Base-by-base conservation (phyloP, 1,139 yeast species). In the Hemisphaericaspora xylofermentans region DNA sequence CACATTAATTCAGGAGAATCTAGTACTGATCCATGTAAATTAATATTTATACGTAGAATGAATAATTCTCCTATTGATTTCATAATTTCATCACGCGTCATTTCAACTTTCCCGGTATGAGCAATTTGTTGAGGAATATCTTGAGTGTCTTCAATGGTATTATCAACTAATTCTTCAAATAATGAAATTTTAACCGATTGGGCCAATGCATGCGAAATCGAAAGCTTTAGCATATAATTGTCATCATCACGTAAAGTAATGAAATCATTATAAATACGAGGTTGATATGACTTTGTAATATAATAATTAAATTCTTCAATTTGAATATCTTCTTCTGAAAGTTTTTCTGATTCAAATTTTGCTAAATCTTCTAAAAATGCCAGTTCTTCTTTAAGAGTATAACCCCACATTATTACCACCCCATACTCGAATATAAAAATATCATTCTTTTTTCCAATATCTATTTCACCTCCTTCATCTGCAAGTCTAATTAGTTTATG, bases 1-100 rank as follows among this genome's bases (percentile, higher is more conserved):
- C 98, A 93, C 96, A 93, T 89, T 44, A 93, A 78, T 60, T 93
- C 98, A 0, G 98, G 98, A 1, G 96, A 87, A 60, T 93, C 98
- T 48, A 93, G 68, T 17, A 93, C 94, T 2, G 97, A 88, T 1
- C 98, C 98, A 64, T 93, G 98, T 47, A 93, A 70, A 57, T 93
- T 93, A 50, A 89, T 88, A 61, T 86, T 88, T 44, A 93, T 93
- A 45, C 98, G 71, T 50, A 93, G 69, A 44, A 93, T 93, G 61
- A 93, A 93, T 48, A 93, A 74, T 60, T 93, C 98, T 14, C 98
- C 98, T 45, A 93, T 93, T 42, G 94, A 84, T 64, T 89, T 91
- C 97, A 93, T 91, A 43, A 91, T 91, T 53, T 89, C 96, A 54
- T 86, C 94, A 53, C 96, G 78, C 31, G 84, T 82, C 97, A 93